Evolutionary conservation across 129 eudicot species (phyloP), one percentile per base, ranked within the genome.

Genomic region (Kitagawia praeruptora): DNA sequence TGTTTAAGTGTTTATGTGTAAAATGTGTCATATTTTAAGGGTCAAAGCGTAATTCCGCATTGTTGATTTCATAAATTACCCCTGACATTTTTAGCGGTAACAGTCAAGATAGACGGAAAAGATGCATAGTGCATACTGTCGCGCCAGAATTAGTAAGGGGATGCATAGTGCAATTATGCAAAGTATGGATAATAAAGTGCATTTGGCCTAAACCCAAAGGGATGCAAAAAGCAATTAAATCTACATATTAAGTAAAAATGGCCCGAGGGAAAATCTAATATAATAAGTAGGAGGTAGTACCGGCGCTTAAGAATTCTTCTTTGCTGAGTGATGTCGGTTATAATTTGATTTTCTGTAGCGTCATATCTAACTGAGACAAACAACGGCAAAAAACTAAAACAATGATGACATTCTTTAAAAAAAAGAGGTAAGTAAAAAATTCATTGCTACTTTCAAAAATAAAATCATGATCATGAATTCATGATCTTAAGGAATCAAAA

Each of bases 221-320:
- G 6, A 40, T 40, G 42, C 37, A 34, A 34, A 34, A 34, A 0
- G 37, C 37, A 34, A 34, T 34, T 34, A 34, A 34, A 1, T 34
- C 2, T 11, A 44, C 10, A 46, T 19, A 54, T 54, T 51, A 19
- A 73, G 19, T 23, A 27, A 34, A 38, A 48, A 78, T 73, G 18
- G 9, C 31, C 66, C 38, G 34, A 61, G 27, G 19, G 61, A 46
- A 49, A 47, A 23, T 64, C 45, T 71, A 73, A 78, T 46, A 40
- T 69, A 48, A 66, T 44, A 81, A 37, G 76, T 67, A 49, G 81
- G 77, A 77, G 53, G 75, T 81, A 83, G 84, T 92, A 95, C 98
- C 98, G 89, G 67, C 98, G 98, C 92, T 88, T 92, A 49, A 95
- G 96, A 82, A 95, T 92, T 84, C 92, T 92, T 85, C 84, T 86